Evolutionary conservation across 768 basidiomycete species (phyloP), one percentile per base, ranked within the genome.

Genomic region (Termitomyces sp.): DNA sequence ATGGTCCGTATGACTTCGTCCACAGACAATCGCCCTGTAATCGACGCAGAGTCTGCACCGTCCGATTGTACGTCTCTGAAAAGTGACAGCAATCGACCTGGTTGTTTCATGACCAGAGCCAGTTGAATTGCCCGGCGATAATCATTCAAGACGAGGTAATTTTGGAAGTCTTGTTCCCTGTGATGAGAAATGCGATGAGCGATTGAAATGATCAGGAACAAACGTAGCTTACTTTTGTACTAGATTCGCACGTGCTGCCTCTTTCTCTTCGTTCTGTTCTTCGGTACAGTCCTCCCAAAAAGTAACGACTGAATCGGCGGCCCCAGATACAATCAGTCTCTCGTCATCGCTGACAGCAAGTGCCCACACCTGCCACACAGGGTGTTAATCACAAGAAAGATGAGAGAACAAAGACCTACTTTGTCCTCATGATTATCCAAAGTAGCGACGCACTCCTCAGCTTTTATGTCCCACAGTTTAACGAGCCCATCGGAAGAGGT

Each of bases 391-490:
- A 1, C 31, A 38, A 47, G 44, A 21, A 53, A 43, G 55, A 19
- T 40, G 40, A 19, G 54, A 37, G 59, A 40, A 43, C 32, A 54
- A 29, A 14, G 23, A 31, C 85, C 19, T 58, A 90, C 95, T 82
- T 98, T 98, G 61, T 98, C 96, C 69, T 97, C 93, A 65, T 99
- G 97, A 66, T 96, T 96, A 70, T 99, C 97, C 71, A 99, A 75
- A 5, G 96, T 98, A 17, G 85, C 76, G 7, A 84, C 76, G 64
- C 95, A 98, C 64, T 90, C 85, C 68, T 98, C 97, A 51, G 91
- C 87, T 64, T 82, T 81, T 53, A 96, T 80, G 70, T 89, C 93
- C 97, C 97, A 99, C 27, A 99, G 61, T 74, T 98, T 99, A 59
- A 98, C 90, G 42, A 99, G 74, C 34, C 97, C 97, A 69, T 99